These are phyloP conservation scores for Neoarthrinium moseri DNA, from an alignment of 2,329 filamentous ascomycete genomes.

Conservation along the genomic window DNA sequence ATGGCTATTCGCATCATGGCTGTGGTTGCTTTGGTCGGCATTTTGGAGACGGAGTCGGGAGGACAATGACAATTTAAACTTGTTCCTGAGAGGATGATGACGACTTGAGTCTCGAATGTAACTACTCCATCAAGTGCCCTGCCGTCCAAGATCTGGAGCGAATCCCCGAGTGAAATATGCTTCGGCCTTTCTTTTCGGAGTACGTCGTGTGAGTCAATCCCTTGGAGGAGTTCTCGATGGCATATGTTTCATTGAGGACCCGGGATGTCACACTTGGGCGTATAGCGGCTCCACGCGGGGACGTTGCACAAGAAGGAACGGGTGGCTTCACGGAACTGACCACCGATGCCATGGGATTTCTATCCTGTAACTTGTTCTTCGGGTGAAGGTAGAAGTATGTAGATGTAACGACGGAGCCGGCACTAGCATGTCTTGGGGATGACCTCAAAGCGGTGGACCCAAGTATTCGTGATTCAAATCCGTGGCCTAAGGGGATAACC, in stretches of 20 bases:
- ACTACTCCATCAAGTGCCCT: neutral
- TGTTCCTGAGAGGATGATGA: neutral
- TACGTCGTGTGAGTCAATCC: conserved; percentile 3
- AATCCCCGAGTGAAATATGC: neutral
- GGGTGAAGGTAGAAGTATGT: neutral
- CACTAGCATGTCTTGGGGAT: neutral
- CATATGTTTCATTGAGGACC: neutral
- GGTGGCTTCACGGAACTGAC: neutral
- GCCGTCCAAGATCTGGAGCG: neutral
- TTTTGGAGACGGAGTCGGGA: neutral
- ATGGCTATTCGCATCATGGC: conserved; percentile 60
- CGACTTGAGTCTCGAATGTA: neutral
- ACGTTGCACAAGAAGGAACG: conserved; percentile 1
- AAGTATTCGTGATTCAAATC: neutral
- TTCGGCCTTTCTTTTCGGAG: neutral
- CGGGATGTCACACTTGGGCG: neutral
- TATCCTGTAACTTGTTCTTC: neutral
- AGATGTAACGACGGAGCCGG: conserved; percentile 1
- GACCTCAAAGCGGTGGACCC: neutral
- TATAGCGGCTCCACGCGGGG: neutral
- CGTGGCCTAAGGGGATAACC: neutral
- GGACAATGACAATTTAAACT: neutral
- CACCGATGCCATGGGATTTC: neutral
- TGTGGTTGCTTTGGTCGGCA: conserved; percentile 19
- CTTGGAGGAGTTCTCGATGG: neutral